Conservation (phyloP, 1,284 basidiomycete genomes). For the Ceratobasidium sp. region DNA sequence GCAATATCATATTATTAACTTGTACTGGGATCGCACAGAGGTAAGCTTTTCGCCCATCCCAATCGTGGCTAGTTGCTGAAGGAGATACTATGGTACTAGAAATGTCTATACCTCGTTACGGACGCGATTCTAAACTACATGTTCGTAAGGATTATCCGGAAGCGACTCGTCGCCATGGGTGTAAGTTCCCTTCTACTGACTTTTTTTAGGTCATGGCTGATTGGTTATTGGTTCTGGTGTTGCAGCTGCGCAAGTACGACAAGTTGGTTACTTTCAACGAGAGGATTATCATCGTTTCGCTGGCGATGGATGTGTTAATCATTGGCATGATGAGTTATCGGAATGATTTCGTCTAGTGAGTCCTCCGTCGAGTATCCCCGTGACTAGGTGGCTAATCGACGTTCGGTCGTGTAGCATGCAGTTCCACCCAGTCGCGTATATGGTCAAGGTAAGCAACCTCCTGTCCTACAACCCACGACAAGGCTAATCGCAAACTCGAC, state of each 20-base stretch:
- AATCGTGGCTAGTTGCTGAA: background rate
- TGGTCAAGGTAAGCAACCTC: slow-evolving; percentile 45
- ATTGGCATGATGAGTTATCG: slow-evolving; percentile 49
- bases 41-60: background rate
- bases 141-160: slow-evolving; percentile 48
- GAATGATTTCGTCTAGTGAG: slow-evolving; percentile 47
- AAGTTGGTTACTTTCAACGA: slow-evolving; percentile 49
- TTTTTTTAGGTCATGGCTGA: background rate
- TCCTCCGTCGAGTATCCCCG: too few relatives aligned
- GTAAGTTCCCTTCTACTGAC: slow-evolving; percentile 7
- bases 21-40: slow-evolving; percentile 48
- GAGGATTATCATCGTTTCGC: slow-evolving; percentile 47
- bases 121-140: slow-evolving; percentile 48
- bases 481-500: background rate
- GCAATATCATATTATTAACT: slow-evolving; percentile 46
- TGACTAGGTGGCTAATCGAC: background rate
- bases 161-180: slow-evolving; percentile 48
- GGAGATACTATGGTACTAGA: background rate
- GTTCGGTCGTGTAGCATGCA: slow-evolving; percentile 31
- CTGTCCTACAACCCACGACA: too few relatives aligned
- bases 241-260: slow-evolving; percentile 46
- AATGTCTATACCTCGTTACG: slow-evolving; percentile 50
- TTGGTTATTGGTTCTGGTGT: background rate
- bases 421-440: slow-evolving; percentile 47
- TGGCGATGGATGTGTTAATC: slow-evolving; percentile 49